Conservation (phyloP, 345 rosid genomes). For the Conringia planisiliqua region DNA sequence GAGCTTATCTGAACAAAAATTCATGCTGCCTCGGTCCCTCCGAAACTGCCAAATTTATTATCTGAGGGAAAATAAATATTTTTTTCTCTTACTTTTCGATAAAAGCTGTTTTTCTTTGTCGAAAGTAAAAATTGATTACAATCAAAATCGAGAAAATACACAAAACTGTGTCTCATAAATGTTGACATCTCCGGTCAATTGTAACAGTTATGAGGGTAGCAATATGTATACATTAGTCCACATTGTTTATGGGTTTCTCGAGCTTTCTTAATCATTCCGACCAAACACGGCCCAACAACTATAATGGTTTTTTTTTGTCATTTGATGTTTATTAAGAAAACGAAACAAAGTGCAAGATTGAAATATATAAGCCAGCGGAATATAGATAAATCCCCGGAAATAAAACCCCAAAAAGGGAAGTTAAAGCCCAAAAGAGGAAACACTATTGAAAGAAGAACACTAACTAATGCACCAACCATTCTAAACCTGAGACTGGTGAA, state of each 20-base stretch:
- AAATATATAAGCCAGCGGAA: too few species aligned
- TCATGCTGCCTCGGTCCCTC: conserved; percentile 8
- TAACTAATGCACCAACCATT: too few species aligned
- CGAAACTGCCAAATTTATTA: background rate
- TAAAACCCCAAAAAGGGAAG: too few species aligned
- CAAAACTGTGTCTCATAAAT: background rate
- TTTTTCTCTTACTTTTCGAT: background rate
- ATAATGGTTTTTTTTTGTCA: too few species aligned
- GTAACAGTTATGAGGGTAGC: background rate
- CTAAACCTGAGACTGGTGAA: too few species aligned
- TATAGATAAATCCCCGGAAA: too few species aligned
- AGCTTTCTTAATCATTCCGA: background rate
- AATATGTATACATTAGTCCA: background rate
- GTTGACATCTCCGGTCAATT: background rate
- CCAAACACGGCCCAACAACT: background rate
- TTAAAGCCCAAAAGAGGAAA: too few species aligned
- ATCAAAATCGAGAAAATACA: background rate
- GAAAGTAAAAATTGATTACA: background rate
- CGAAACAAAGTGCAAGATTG: too few species aligned
- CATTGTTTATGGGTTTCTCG: background rate
- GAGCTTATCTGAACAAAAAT: conserved; percentile 4
- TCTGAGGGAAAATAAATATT: background rate
- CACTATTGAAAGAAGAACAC: too few species aligned
- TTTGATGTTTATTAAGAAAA: too few species aligned
- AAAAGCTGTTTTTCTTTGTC: background rate